Base-by-base conservation (phyloP, 2,329 filamentous ascomycete species). In the Cladophialophora carrionii region DNA sequence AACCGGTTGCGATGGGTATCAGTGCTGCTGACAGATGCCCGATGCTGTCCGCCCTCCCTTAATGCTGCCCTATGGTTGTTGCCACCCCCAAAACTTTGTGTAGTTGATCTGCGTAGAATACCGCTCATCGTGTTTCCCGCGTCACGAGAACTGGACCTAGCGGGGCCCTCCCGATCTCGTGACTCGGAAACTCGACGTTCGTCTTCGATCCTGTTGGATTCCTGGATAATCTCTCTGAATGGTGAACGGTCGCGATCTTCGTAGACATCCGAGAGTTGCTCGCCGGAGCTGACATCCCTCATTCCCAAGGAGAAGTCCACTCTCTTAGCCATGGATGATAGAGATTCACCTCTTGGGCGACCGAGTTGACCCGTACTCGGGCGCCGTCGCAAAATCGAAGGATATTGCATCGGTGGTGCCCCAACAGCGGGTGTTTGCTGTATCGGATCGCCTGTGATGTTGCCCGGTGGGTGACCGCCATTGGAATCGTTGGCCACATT, bases 221-320 rank as follows among this genome's bases (percentile, higher is more conserved):
- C 70, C 65, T 77, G 74, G 64, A 80, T 72, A 62, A 79, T 63
- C 52, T 77, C 72, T 55, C 64, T 57, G 51, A 57, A 69, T 56
- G 80, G 77, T 63, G 77, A 69, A 58, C 75, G 74, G 69, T 68
- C 65, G 64, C 79, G 81, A 71, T 87, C 85, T 63, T 87, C 85
- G 72, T 87, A 88, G 0, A 90, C 84, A 71, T 91, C 88, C 53
- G 85, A 86, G 65, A 85, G 82, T 52, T 87, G 78, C 68, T 89
- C 87, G 34, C 80, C 81, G 0, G 84, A 80, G 3, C 82, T 82
- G 48, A 88, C 79, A 52, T 84, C 82, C 37, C 79, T 82, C 83
- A 89, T 88, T 32, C 88, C 88, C 1, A 90, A 80, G 1, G 87
- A 90, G 76, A 90, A 90, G 73, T 90, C 88, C 32, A 90, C 87